Evolutionary conservation across 2,329 filamentous ascomycete genomes (phyloP).

Genomic region (Hortaea sp.): DNA sequence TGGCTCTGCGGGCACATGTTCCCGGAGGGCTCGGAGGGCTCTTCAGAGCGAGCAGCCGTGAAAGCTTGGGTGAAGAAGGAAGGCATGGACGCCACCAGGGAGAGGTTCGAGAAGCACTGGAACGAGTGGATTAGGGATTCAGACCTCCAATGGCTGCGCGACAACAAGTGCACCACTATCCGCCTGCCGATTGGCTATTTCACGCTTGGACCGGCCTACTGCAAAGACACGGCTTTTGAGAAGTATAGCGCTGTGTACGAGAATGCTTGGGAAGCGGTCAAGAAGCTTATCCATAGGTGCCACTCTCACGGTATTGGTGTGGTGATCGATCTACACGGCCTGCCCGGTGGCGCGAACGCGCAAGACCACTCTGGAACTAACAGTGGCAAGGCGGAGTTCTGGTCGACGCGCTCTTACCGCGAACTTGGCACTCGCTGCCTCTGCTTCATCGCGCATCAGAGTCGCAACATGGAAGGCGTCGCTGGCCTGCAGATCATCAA

Average conservation of each 20-base stretch:
- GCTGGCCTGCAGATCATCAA: conserved; percentile 50
- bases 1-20: conserved; percentile 47
- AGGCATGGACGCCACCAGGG: conserved; percentile 39
- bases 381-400: conserved; percentile 42
- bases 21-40: conserved; percentile 29
- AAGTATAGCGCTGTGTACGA: conserved; percentile 39
- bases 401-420: conserved; percentile 35
- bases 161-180: conserved; percentile 47
- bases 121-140: conserved; percentile 38
- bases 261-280: conserved; percentile 44
- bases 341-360: conserved; percentile 48
- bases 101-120: conserved; percentile 48
- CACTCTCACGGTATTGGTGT: conserved; percentile 42
- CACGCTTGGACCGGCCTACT: conserved; percentile 43
- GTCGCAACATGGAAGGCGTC: conserved; percentile 35
- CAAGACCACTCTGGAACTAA: conserved; percentile 48
- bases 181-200: conserved; percentile 53
- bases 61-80: conserved; percentile 36
- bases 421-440: conserved; percentile 38
- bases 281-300: conserved; percentile 37
- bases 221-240: conserved; percentile 43
- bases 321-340: conserved; percentile 48
- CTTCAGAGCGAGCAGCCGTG: conserved; percentile 45
- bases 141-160: conserved; percentile 44
- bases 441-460: conserved; percentile 42